Base-by-base conservation (phyloP, 2,329 filamentous ascomycete species). In the Alternaria solani region DNA sequence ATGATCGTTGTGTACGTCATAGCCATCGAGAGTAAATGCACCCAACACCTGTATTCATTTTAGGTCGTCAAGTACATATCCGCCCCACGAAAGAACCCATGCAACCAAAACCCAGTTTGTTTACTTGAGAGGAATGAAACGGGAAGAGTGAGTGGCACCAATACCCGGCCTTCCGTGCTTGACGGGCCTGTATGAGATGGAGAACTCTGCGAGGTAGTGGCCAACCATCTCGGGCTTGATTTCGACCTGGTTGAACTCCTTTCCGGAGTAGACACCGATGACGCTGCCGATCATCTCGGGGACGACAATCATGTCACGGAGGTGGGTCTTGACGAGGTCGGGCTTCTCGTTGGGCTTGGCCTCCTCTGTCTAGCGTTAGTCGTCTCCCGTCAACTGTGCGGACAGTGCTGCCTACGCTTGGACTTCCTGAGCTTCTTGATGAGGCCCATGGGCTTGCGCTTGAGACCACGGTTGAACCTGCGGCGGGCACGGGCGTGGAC, bases 391-490 rank as follows among this genome's bases (percentile, higher is more conserved):
- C 25, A 16, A 14, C 30, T 36, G 26, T 9, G 18, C 20, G n/a
- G 20, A 28, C 11, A 8, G 39, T 56, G 44, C 16, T 51, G 43
- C 57, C 25, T 59, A 59, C 57, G 73, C 75, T 77, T 77, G 55
- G 95, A 91, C 89, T 97, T 98, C 84, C 95, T 94, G 80, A 99
- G 93, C 91, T 99, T 99, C 93, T 98, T 98, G 90, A 99, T 98
- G 80, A 99, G 88, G 79, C 95, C 95, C 95, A 99, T 98, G 79
- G 95, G 95, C 89, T 96, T 96, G 88, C 95, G 94, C 92, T 98
- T 99, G 80, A 99, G 91, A 80, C 95, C 95, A 76, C 95, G 94
- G 91, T 98, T 98, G 91, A 99, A 98, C 83, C 96, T 90, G 84
- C 95, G 91, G 82, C 95, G 94, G 82, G 95, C 95, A 83, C 95